Base-by-base conservation (phyloP, 306 rosid species). In the Carpinus viminea region DNA sequence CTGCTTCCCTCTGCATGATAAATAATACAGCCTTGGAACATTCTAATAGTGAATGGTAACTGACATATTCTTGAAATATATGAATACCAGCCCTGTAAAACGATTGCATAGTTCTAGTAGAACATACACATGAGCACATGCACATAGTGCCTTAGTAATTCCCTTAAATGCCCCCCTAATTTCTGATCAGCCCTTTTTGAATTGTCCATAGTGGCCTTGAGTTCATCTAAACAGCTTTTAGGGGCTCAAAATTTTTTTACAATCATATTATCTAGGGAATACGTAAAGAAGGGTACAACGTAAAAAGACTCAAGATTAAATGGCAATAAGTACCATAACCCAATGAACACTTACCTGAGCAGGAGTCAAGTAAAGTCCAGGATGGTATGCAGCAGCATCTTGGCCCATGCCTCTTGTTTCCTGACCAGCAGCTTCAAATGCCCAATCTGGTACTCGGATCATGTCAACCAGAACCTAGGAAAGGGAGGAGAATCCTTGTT, bases 371-470 rank as follows among this genome's bases (percentile, higher is more conserved):
- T 93, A 95, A 77, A 95, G 90, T 80, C 91, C 99, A 68, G 99
- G 99, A 68, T 93, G 97, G 87, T 89, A 95, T 53, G 94, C 82
- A 69, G 90, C 94, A 79, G 98, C 90, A 78, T 95, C 99, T 90
- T 90, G 99, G 81, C 90, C 96, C 98, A 93, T 90, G 72, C 91
- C 89, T 76, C 99, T 90, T 52, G 94, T 81, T 90, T 95, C 99
- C 88, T 87, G 97, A 80, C 99, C 98, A 3, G 99, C 99, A 72
- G 96, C 97, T 86, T 95, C 99, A 88, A 93, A 93, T 76, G 99
- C 97, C 98, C 98, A 95, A 78, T 93, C 99, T 61, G 99, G 99
- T 76, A 95, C 99, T 51, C 98, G 96, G 76, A 95, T 81, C 99
- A 95, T 90, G 88, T 95, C 99, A 83, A 95, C 92, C 76, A 95